phyloP scores from a whole-genome alignment of 768 basidiomycete genomes.

The Leccinum variicolor region DNA sequence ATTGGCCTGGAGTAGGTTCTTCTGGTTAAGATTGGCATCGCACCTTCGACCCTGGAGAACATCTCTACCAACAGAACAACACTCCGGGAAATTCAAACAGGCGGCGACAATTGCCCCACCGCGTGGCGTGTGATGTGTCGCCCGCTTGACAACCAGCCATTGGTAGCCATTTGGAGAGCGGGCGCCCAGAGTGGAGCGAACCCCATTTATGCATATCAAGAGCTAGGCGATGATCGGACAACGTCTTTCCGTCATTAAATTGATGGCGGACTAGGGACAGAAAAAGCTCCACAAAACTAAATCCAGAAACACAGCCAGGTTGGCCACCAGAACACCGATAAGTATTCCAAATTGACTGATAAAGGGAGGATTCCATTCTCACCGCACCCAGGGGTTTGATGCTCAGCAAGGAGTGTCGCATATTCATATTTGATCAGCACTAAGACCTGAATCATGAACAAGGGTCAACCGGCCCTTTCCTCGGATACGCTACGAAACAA shows the following conservation, averaged over 20 bases:
- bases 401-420: not conserved
- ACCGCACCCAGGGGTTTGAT: constrained; percentile 1
- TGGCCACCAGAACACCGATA: not conserved
- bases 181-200: not conserved
- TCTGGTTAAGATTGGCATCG: not conserved
- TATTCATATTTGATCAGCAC: not conserved
- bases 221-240: constrained; percentile 7
- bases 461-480: not conserved
- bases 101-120: not conserved
- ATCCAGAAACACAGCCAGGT: not conserved
- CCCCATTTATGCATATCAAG: constrained; percentile 2
- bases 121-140: not conserved
- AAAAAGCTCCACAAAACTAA: not conserved
- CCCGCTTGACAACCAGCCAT: constrained; percentile 1
- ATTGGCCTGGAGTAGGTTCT: not conserved
- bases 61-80: not conserved
- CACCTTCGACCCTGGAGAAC: not conserved
- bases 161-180: not conserved
- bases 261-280: not conserved
- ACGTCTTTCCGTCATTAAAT: not conserved
- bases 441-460: not conserved
- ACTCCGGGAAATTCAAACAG: not conserved
- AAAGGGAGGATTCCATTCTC: constrained; percentile 4
- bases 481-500: constrained; percentile 1
- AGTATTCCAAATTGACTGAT: constrained; percentile 8